These are phyloP conservation scores for Corrigiola litoralis DNA, from an alignment of 179 eudicot genomes.

Conservation along the genomic window DNA sequence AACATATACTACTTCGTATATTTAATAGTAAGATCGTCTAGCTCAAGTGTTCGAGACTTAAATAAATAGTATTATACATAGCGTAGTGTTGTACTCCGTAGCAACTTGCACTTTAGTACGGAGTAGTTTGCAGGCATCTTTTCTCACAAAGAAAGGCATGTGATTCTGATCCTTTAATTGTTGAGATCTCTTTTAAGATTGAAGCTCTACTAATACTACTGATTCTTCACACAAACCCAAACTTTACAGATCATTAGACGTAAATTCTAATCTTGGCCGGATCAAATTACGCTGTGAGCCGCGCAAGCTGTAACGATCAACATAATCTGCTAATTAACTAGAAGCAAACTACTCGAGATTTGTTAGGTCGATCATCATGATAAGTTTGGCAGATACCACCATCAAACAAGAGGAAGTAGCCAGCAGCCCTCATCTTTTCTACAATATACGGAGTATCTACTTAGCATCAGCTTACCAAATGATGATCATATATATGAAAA, in stretches of 20 bases:
- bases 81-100: neutral
- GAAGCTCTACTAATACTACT: neutral
- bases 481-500: conserved; percentile 8
- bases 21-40: no score
- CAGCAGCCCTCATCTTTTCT: neutral
- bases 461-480: conserved; percentile 19
- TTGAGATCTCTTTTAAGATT: neutral
- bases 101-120: neutral
- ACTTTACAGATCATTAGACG: conserved; percentile 10
- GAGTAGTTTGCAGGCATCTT: neutral
- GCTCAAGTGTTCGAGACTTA: no score
- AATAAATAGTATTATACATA: no score
- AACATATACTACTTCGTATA: no score
- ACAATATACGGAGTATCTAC: neutral
- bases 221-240: neutral
- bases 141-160: neutral
- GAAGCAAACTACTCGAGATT: neutral
- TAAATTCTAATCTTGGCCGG: neutral
- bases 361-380: conserved; percentile 1
- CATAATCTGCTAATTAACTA: neutral
- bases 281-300: neutral
- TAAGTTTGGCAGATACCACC: conserved; percentile 8
- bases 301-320: conserved; percentile 1
- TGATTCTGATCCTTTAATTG: neutral
- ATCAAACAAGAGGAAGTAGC: conserved; percentile 10